Conservation (phyloP, 106 monocot genomes). For the Dendrobium huoshanense region DNA sequence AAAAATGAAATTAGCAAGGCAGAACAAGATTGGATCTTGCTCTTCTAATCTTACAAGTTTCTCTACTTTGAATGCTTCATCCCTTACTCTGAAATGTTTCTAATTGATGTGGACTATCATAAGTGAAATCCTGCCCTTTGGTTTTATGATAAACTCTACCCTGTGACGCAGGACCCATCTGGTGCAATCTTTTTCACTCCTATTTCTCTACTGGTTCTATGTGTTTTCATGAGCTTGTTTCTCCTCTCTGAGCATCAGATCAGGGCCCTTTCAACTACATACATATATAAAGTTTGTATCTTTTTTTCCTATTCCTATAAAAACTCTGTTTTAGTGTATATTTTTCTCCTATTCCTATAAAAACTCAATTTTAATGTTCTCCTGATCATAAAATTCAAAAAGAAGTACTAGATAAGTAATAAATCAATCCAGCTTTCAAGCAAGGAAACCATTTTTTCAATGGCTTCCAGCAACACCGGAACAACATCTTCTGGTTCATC, state of each 20-base stretch:
- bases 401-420: background rate
- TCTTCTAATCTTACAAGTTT: background rate
- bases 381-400: background rate
- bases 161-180: constrained; percentile 42
- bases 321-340: background rate
- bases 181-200: constrained; percentile 57
- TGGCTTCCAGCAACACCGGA: constrained; percentile 16
- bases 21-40: background rate
- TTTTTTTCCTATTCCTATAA: background rate
- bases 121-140: constrained; percentile 39
- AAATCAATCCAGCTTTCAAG: constrained; percentile 9
- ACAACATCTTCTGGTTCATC: constrained; percentile 14
- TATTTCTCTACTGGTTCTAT: constrained; percentile 84
- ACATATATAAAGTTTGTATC: background rate
- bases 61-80: constrained; percentile 15
- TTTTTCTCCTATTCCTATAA: background rate
- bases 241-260: background rate
- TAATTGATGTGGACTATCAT: constrained; percentile 48
- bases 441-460: background rate
- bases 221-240: constrained; percentile 47
- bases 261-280: too few species aligned
- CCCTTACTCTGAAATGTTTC: constrained; percentile 17
- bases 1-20: too few species aligned
- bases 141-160: constrained; percentile 65
- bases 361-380: background rate